Percentiles rank a stretch among this genome's conserved stretches.
Conservation (phyloP, 257 asterid genomes). For the Solanum megistacrolobum region DNA sequence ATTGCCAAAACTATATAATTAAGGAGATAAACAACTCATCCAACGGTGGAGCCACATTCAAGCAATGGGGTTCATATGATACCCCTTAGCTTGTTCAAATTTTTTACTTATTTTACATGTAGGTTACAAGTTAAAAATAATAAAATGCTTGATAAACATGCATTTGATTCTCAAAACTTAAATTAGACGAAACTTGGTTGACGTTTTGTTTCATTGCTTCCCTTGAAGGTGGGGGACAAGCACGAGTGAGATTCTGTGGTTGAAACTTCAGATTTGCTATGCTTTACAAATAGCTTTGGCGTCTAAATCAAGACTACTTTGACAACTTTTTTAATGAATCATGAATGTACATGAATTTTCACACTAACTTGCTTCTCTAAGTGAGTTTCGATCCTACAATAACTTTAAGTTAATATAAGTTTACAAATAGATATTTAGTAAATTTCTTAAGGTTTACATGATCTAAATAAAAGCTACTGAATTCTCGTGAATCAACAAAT, state of each 20-base stretch:
- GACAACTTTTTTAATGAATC: neutral
- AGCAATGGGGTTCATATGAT: neutral
- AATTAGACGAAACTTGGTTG: neutral
- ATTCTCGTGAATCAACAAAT: too few species aligned
- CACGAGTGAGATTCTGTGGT: conserved; percentile 9
- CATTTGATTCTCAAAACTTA: neutral
- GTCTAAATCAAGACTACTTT: neutral
- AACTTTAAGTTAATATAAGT: too few species aligned
- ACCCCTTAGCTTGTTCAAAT: neutral
- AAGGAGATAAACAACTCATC: neutral
- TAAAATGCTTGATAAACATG: neutral
- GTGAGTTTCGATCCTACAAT: neutral
- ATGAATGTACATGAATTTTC: neutral
- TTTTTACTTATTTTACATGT: neutral
- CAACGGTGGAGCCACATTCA: neutral
- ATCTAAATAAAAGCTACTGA: too few species aligned
- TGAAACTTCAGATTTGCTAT: neutral
- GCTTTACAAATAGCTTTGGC: neutral
- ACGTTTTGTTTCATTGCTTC: neutral
- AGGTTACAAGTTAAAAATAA: neutral
- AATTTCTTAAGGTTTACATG: neutral
- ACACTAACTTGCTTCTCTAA: neutral
- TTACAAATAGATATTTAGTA: neutral
- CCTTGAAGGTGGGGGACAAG: neutral
- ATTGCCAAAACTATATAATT: neutral